phyloP scores from a whole-genome alignment of 345 rosid genomes.

The Eucalyptus marginata region DNA sequence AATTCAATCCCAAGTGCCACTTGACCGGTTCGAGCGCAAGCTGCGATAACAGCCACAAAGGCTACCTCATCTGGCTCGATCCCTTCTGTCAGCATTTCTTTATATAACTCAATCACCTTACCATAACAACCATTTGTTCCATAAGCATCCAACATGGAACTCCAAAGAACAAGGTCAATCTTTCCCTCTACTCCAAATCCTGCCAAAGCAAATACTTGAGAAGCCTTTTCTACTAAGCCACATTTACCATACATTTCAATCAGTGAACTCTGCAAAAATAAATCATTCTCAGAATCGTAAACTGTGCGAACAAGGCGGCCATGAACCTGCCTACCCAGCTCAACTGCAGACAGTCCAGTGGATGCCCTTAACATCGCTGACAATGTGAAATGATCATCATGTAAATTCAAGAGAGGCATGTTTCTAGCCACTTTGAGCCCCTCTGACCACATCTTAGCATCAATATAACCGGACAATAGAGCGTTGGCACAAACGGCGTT shows the following conservation, averaged over 20 bases:
- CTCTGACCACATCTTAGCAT: conserved; percentile 22
- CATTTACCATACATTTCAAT: conserved; percentile 55
- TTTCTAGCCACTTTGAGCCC: conserved; percentile 19
- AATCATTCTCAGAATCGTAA: conserved; percentile 14
- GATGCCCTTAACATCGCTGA: conserved; percentile 18
- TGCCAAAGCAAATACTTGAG: conserved; percentile 18
- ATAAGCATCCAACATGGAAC: conserved; percentile 40
- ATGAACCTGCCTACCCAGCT: conserved; percentile 41
- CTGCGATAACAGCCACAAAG: conserved; percentile 40
- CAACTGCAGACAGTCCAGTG: conserved; percentile 22
- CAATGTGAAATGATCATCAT: conserved; percentile 31
- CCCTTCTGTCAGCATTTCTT: conserved; percentile 27
- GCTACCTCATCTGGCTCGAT: conserved; percentile 37
- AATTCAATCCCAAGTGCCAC: conserved; percentile 31
- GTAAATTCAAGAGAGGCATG: conserved; percentile 29
- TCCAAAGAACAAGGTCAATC: conserved; percentile 46
- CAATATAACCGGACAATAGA: conserved; percentile 26
- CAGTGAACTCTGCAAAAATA: conserved; percentile 41
- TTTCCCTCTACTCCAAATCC: conserved; percentile 8
- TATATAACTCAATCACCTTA: conserved; percentile 22
- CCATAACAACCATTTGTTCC: conserved; percentile 27
- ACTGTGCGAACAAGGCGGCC: conserved; percentile 16
- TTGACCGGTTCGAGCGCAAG: conserved; percentile 51
- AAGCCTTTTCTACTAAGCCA: conserved; percentile 33
- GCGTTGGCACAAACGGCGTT: conserved; percentile 53